Base-by-base conservation (phyloP, 148 eudicot species). In the Arbutus unedo region DNA sequence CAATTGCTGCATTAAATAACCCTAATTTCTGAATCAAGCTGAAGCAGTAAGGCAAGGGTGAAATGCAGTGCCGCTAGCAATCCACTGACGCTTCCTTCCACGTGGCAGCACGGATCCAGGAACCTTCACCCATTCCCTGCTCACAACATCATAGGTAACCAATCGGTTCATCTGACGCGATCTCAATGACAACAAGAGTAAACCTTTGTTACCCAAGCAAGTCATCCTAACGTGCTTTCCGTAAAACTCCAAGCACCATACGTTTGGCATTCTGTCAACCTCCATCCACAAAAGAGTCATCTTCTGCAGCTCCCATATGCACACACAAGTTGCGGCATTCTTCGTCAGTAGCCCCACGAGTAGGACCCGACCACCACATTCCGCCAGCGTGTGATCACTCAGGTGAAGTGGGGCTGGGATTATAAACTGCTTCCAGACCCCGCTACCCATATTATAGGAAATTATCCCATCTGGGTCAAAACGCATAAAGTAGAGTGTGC, bases 261-360 rank as follows among this genome's bases (percentile, higher is more conserved):
- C 82, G 83, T 94, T 97, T 97, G 99, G 99, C 98, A 97, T 97
- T 94, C 99, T 97, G 99, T 97, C 99, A 87, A 94, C 99, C 99
- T 97, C 99, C 97, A 92, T 97, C 99, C 99, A 97, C 84, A 97
- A 85, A 79, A 97, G 93, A 88, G 91, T 92, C 99, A 97, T 94
- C 86, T 87, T 94, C 87, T 97, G 98, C 85, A 97, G 93, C 95
- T 97, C 98, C 98, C 98, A 97, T 85, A 97, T 86, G 85, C 96
- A 97, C 82, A 94, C 93, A 56, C 99, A 97, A 8, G 97, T 94
- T 86, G 95, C 99, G 1, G 95, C 98, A 70, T 94, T 94, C 87
- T 91, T 94, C 0, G 93, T 93, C 72, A 94, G 86, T 81, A 97
- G 88, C 50, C 98, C 98, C 83, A 91, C 97, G 51, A 94, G 93